Evolutionary conservation across 2,329 filamentous ascomycete genomes (phyloP), one percentile per base, ranked within the genome.

Genomic region (Colletotrichum caudatum): DNA sequence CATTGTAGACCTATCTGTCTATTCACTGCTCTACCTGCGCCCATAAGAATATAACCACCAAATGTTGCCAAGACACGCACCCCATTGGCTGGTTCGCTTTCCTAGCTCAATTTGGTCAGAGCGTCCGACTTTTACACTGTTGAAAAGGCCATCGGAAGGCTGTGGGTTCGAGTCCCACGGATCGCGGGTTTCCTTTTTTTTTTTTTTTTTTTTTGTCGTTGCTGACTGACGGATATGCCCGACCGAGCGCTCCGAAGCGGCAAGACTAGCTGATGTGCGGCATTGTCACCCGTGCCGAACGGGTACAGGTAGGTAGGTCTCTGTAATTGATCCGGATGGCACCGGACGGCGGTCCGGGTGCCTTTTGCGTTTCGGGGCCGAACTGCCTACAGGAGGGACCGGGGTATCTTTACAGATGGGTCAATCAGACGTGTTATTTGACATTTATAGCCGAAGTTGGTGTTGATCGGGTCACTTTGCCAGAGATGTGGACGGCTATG

Each of bases 91-190:
- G 41, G 41, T 20, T 56, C 33, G 61, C 61, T 64, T 64, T 64
- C 61, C 46, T 64, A 64, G 61, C 61, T 64, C 61, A 64, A 64
- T 56, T 64, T 64, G 61, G 61, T 64, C 61, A 64, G 61, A 64
- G 61, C 61, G 61, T 64, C 61, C 61, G 61, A 64, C 61, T 64
- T 64, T 64, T 64, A 64, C 44, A n/a, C 0, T n/a, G 23, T 39
- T n/a, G 12, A 48, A 62, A 62, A 62, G 23, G 37, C 23, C 16
- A 64, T 64, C 61, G 61, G 61, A 64, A 64, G 61, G 61, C 50
- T 64, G 61, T 64, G 61, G 61, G 61, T 64, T 64, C 61, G 61
- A 64, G 61, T 64, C 61, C 61, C 61, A 64, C 61, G 46, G 61
- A 64, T 56, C 50, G 61, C 61, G 61, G 18, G 18, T 16, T 46